Conservation (phyloP, 2,329 filamentous ascomycete species). For the Chaetomiaceae sp. region DNA sequence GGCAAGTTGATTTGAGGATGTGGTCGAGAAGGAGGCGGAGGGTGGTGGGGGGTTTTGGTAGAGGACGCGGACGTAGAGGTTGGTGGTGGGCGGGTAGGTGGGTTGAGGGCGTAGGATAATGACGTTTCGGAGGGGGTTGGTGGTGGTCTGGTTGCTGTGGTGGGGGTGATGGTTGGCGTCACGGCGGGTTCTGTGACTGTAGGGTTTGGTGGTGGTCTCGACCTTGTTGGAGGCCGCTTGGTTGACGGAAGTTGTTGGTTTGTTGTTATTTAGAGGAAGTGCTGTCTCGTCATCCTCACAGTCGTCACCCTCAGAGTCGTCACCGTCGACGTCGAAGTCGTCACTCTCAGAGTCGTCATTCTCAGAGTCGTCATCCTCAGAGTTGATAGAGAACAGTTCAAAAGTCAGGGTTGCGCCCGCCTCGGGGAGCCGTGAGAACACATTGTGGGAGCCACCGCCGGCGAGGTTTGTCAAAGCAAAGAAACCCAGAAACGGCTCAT, state of each 20-base stretch:
- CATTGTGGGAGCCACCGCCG: slow-evolving; percentile 46
- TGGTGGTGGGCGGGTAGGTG: slow-evolving; percentile 30
- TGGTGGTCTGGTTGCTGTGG: neutral
- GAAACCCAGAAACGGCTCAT: slow-evolving; percentile 52
- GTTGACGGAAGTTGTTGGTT: too few species aligned
- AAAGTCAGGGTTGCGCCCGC: slow-evolving; percentile 73
- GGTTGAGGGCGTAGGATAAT: too few species aligned
- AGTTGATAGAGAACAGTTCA: slow-evolving; percentile 52
- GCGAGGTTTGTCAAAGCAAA: slow-evolving; percentile 46
- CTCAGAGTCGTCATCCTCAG: neutral
- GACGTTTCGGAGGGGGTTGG: neutral
- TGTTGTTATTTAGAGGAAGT: too few species aligned
- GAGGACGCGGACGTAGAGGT: slow-evolving; percentile 51
- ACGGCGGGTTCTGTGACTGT: too few species aligned
- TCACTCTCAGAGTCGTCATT: neutral
- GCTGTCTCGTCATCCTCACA: too few species aligned
- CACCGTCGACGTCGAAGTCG: neutral
- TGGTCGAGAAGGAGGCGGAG: slow-evolving; percentile 53
- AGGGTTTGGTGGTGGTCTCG: too few species aligned
- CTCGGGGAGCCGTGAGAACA: slow-evolving; percentile 49
- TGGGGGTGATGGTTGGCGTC: too few species aligned
- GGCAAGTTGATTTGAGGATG: slow-evolving; percentile 33
- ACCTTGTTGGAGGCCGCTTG: too few species aligned
- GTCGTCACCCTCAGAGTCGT: neutral
- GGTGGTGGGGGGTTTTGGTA: slow-evolving; percentile 41